phyloP scores from a whole-genome alignment of 495 filamentous ascomycete genomes.

The Penicillium mononematosum region DNA sequence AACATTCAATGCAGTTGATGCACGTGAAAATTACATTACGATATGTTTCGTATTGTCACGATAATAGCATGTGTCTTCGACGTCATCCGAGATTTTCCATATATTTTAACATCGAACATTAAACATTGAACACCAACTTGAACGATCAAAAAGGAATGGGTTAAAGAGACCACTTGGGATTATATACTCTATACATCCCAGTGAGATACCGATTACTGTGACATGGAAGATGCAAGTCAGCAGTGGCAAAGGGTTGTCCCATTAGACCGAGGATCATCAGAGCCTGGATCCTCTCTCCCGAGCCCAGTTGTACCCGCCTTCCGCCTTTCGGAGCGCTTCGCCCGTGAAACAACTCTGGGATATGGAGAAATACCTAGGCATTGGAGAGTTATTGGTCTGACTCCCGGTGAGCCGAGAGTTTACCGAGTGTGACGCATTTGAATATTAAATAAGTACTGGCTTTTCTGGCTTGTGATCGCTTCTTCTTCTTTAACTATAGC shows the following conservation, averaged over 20 bases:
- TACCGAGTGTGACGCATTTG: conserved; percentile 47
- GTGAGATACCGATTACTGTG: conserved; percentile 12
- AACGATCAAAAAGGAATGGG: neutral
- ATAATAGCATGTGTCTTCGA: conserved; percentile 37
- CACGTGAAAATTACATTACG: conserved; percentile 27
- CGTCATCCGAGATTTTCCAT: conserved; percentile 28
- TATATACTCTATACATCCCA: neutral
- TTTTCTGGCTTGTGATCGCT: conserved; percentile 40
- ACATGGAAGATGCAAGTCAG: neutral
- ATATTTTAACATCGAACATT: neutral
- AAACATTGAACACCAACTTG: neutral
- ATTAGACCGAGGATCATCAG: conserved; percentile 47
- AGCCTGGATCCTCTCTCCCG: conserved; percentile 45
- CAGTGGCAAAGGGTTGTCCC: conserved; percentile 22
- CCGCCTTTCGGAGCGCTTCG: conserved; percentile 30
- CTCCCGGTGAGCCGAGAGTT: conserved; percentile 49
- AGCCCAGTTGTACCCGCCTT: conserved; percentile 34
- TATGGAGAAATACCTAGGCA: conserved; percentile 22
- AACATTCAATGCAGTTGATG: neutral
- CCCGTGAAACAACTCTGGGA: conserved; percentile 21
- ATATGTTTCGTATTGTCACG: conserved; percentile 29
- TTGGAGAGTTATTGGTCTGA: conserved; percentile 12
- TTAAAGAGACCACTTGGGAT: neutral
- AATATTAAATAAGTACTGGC: conserved; percentile 34
- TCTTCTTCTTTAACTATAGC: conserved; percentile 26